These are phyloP conservation scores for Plasmodium sp. DNA, from an alignment of 169 alveolate genomes.

Conservation along the genomic window DNA sequence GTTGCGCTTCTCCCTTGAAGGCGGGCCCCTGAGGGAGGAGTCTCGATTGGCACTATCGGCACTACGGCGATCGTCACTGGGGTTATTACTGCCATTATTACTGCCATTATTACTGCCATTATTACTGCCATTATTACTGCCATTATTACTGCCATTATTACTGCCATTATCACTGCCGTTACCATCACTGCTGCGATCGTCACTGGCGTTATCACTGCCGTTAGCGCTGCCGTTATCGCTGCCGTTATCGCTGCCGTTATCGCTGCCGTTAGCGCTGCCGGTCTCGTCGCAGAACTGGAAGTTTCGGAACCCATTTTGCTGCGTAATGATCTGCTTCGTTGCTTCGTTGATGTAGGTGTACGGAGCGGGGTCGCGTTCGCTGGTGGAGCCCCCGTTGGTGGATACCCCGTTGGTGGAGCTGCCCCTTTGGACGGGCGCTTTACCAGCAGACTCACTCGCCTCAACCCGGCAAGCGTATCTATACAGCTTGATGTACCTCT, in stretches of 20 bases:
- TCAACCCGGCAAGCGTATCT: background rate
- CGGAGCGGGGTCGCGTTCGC: background rate
- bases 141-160: background rate
- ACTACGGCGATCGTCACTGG: too few species aligned
- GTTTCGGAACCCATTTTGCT: slow-evolving; percentile 13
- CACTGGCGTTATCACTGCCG: background rate
- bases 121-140: too few species aligned
- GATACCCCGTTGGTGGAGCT: background rate
- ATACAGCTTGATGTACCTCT: slow-evolving; percentile 38
- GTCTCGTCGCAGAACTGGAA: background rate
- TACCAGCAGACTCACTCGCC: background rate
- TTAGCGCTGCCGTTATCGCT: background rate
- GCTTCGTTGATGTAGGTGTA: slow-evolving; percentile 13
- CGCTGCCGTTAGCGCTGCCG: background rate
- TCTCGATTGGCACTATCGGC: background rate
- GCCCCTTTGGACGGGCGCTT: background rate
- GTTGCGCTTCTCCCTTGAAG: background rate
- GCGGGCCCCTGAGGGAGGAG: background rate
- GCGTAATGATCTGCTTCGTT: slow-evolving; percentile 9
- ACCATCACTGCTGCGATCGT: background rate
- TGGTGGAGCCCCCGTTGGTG: background rate
- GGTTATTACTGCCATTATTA: background rate
- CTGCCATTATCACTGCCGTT: background rate
- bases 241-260: background rate
- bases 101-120: background rate